Evolutionary conservation across 345 rosid species (phyloP).

Genomic region (Eutrema yunnanense): DNA sequence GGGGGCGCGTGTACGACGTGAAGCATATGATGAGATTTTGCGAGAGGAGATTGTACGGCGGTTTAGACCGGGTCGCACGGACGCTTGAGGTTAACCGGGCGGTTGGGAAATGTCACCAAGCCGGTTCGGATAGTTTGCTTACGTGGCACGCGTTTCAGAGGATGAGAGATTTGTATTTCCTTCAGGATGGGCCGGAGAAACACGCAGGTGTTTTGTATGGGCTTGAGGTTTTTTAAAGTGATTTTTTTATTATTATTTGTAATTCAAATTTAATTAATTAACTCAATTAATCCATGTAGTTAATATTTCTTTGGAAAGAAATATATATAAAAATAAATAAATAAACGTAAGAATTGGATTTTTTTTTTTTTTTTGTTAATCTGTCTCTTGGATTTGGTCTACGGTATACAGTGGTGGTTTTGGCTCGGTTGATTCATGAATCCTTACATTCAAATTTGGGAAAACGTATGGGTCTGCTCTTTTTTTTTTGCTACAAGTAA

Average conservation of each 20-base stretch:
- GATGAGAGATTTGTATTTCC: conserved; percentile 60
- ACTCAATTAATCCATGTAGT: not conserved
- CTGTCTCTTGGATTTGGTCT: too few species aligned
- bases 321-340: too few species aligned
- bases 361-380: too few species aligned
- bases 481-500: too few species aligned
- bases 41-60: conserved; percentile 49
- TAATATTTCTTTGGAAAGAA: not conserved
- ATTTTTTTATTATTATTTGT: not conserved
- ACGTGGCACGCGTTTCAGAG: conserved; percentile 79
- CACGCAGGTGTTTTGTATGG: conserved; percentile 79
- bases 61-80: conserved; percentile 64
- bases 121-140: conserved; percentile 85
- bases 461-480: too few species aligned
- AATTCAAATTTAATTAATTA: conserved; percentile 11
- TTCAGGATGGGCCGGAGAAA: conserved; percentile 55
- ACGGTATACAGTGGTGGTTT: too few species aligned
- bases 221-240: conserved; percentile 37
- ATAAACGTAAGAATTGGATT: too few species aligned
- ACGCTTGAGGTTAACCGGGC: conserved; percentile 53
- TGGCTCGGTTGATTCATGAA: too few species aligned
- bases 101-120: conserved; percentile 86
- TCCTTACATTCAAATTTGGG: too few species aligned
- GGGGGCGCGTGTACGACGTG: conserved; percentile 59
- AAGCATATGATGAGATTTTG: conserved; percentile 79